Evolutionary conservation across 495 filamentous ascomycete species (phyloP), one percentile per base, ranked within the genome.

Genomic region (Aspergillus heteromorphus): DNA sequence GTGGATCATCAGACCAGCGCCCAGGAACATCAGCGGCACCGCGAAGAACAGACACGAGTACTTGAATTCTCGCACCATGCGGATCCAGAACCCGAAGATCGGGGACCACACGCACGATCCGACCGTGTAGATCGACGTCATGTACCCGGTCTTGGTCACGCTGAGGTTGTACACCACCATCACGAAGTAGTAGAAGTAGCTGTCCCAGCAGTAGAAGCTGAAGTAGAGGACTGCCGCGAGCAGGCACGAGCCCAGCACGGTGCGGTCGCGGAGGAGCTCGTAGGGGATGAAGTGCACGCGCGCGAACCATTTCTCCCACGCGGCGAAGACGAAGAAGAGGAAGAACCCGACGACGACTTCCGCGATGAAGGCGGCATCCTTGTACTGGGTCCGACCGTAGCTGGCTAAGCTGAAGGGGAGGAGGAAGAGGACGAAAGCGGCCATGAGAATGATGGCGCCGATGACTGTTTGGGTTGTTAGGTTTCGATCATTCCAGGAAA

Each of bases 101-200:
- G 85, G 66, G 19, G 76, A 72, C 70, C 74, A 83, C 61, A 88
- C 73, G 66, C 82, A 86, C 16, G 86, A 83, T 8, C 85, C 86
- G 40, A 91, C 73, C 65, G 72, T 83, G 75, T 88, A 92, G 62
- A 82, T 87, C 55, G 86, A 79, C 19, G 64, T 51, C 54, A 92
- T 76, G 65, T 89, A 91, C 11, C 79, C 79, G 1, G 86, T 74
- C 30, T 84, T 53, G 4, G 71, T 72, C 49, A 85, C 56, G 59
- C 58, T 72, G 5, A 89, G 76, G 41, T 74, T 65, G 65, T 84
- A 79, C 45, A 91, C 88, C n/a, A 88, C 84, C 68, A 87, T 83
- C 5, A 89, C 72, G 70, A 84, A 89, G 27, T 82, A 83, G 54
- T 68, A 73, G 72, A 86, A 87, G 67, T 82, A 86, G 40, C 73